A percentile compares a stretch with the other conserved stretches of the same genome.
Conservation (phyloP, 1,139 yeast genomes). For the Debaryomyces psychrophilus region DNA sequence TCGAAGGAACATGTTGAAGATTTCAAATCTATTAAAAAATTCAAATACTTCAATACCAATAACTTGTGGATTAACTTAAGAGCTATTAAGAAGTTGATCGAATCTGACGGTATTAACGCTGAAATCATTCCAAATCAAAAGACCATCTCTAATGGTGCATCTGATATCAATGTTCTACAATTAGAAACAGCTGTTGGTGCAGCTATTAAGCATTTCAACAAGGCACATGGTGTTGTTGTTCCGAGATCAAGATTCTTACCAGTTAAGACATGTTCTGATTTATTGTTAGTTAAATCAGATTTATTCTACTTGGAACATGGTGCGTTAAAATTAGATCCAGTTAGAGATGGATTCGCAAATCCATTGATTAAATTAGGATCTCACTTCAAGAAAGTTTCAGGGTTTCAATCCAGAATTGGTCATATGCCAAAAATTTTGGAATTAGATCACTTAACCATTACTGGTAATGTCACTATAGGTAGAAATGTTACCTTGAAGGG, state of each 20-base stretch:
- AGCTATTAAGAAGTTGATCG: constrained; percentile 92
- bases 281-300: constrained; percentile 94
- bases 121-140: constrained; percentile 96
- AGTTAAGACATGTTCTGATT: constrained; percentile 94
- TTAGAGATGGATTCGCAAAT: constrained; percentile 84
- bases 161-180: constrained; percentile 85
- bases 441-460: constrained; percentile 94
- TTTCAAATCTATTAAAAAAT: constrained; percentile 95
- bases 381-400: constrained; percentile 92
- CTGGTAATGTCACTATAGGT: constrained; percentile 94
- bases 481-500: constrained; percentile 91
- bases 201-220: constrained; percentile 92
- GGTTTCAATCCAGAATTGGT: constrained; percentile 86
- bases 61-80: constrained; percentile 95
- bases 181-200: constrained; percentile 99
- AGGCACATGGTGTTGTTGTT: constrained; percentile 97
- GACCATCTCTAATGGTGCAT: constrained; percentile 74
- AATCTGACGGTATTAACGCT: constrained; percentile 77
- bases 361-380: constrained; percentile 96
- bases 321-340: constrained; percentile 78
- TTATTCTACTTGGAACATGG: constrained; percentile 91
- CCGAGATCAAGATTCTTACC: constrained; percentile 98
- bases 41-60: constrained; percentile 96
- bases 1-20: constrained; percentile 99
- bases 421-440: constrained; percentile 96